These are phyloP conservation scores for Aspergillus heteromorphus DNA, from an alignment of 495 filamentous ascomycete genomes.

Conservation along the genomic window DNA sequence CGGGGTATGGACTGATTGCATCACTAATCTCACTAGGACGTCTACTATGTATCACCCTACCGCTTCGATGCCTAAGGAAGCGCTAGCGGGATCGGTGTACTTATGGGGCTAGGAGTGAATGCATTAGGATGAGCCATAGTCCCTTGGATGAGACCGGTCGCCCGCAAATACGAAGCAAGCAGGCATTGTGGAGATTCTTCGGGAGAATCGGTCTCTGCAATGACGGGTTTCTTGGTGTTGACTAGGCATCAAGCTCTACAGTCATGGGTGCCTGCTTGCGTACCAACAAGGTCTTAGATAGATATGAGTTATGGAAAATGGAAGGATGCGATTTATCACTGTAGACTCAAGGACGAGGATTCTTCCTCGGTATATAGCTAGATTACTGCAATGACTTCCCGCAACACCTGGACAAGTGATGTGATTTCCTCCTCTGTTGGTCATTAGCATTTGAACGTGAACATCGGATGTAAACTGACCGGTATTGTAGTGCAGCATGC, in stretches of 20 bases:
- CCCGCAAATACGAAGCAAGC: no score
- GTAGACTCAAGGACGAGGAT: neutral
- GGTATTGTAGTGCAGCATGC: slow-evolving; percentile 72
- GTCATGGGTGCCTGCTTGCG: no score
- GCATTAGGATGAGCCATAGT: neutral
- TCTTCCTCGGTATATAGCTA: neutral
- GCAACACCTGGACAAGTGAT: neutral
- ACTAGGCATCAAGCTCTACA: no score
- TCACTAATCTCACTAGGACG: neutral
- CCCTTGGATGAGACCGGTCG: no score
- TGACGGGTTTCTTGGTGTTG: no score
- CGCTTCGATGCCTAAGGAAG: no score
- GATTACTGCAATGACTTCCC: neutral
- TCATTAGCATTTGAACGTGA: neutral
- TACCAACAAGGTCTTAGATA: no score
- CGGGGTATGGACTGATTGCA: neutral
- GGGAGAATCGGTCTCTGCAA: no score
- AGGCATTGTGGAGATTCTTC: no score
- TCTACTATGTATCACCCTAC: no score
- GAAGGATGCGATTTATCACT: no score
- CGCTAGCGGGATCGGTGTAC: neutral
- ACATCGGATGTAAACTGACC: slow-evolving; percentile 35
- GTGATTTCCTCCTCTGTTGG: neutral
- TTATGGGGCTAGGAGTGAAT: neutral
- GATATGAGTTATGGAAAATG: neutral